phyloP scores from a whole-genome alignment of 2,329 filamentous ascomycete species.

The Ceratocystis lukuohia region DNA sequence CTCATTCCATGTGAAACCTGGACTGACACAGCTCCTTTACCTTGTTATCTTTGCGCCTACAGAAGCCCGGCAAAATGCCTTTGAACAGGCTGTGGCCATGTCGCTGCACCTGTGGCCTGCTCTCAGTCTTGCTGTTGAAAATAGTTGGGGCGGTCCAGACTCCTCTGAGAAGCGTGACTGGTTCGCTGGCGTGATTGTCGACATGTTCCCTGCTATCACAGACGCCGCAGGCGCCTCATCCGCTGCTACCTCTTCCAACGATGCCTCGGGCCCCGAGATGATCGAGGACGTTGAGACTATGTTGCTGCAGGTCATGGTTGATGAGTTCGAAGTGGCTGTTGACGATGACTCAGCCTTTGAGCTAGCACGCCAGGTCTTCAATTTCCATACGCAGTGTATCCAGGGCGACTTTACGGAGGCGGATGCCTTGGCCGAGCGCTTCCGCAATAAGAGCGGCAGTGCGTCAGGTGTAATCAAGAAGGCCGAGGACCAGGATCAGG shows the following conservation, averaged over 20 bases:
- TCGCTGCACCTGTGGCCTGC: constrained; percentile 78
- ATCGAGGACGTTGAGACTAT: constrained; percentile 70
- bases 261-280: constrained; percentile 32
- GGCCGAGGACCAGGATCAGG: constrained; percentile 37
- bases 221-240: constrained; percentile 24
- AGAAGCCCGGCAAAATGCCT: constrained; percentile 48
- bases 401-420: constrained; percentile 54
- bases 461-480: constrained; percentile 35
- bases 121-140: constrained; percentile 73
- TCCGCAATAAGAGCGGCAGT: constrained; percentile 47
- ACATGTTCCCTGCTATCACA: constrained; percentile 61
- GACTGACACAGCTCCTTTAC: constrained; percentile 17
- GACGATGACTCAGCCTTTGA: constrained; percentile 76
- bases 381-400: constrained; percentile 48
- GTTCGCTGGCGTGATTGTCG: constrained; percentile 78
- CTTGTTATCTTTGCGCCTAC: constrained; percentile 10
- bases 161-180: constrained; percentile 84
- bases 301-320: constrained; percentile 78
- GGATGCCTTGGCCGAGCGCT: constrained; percentile 48
- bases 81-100: constrained; percentile 81
- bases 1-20: not conserved
- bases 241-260: constrained; percentile 23
- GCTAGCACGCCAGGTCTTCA: constrained; percentile 60
- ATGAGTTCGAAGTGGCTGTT: constrained; percentile 87
- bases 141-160: constrained; percentile 76